These are phyloP conservation scores for Pharus latifolius DNA, from an alignment of 176 grass and related monocot species.

Conservation along the genomic window DNA sequence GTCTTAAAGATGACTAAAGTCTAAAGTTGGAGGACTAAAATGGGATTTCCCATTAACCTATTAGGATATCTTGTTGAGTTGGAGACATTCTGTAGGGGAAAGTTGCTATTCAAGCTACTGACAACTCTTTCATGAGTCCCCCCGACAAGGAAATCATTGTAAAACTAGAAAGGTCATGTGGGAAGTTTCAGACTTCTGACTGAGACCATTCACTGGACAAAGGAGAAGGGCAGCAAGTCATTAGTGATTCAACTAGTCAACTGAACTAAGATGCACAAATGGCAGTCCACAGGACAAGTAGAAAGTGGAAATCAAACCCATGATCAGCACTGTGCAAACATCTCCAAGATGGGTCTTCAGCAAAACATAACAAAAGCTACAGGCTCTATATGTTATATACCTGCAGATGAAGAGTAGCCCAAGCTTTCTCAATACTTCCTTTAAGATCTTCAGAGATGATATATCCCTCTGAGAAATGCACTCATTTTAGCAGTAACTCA, in stretches of 20 bases:
- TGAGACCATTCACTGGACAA: neutral
- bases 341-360: neutral
- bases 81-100: neutral
- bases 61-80: too few species aligned
- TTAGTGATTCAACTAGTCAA: neutral
- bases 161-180: neutral
- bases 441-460: slow-evolving; percentile 59
- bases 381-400: slow-evolving; percentile 7
- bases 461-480: slow-evolving; percentile 52
- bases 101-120: neutral
- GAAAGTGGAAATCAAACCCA: neutral
- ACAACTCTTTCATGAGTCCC: neutral
- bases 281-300: neutral
- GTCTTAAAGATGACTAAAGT: too few species aligned
- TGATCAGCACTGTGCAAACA: neutral
- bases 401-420: slow-evolving; percentile 68
- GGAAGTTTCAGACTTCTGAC: neutral
- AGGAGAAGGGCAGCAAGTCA: neutral
- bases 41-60: too few species aligned
- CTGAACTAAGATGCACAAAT: neutral
- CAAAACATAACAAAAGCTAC: neutral
- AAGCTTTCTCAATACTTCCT: slow-evolving; percentile 70
- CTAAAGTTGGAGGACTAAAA: too few species aligned
- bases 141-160: neutral
- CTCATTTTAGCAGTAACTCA: slow-evolving; percentile 6